Base-by-base conservation (phyloP, 2,329 filamentous ascomycete species). In the Colletotrichum paranaense region DNA sequence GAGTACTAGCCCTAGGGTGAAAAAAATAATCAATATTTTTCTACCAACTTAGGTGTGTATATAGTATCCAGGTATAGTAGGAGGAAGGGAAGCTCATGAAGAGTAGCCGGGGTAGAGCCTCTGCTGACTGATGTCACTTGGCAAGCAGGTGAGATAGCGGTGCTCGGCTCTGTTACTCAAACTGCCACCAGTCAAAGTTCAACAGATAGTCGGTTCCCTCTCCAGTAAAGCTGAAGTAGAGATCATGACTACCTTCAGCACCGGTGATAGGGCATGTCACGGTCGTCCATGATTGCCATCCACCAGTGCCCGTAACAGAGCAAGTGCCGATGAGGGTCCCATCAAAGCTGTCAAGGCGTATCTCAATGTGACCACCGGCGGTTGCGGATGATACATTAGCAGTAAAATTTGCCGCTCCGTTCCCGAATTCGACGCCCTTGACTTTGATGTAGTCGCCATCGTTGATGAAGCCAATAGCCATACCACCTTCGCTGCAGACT, bases 391-490 rank as follows among this genome's bases (percentile, higher is more conserved):
- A 9, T 11, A 81, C 78, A n/a, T 78, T 75, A 22, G 77, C 77
- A 35, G 68, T 72, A 46, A 81, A 76, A 1, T 75, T 75, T 19
- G 60, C 69, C 6, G 79, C 78, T 5, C 79, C 79, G 6, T 35
- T 56, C 55, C 80, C 79, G 55, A 81, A 81, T 5, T 71, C 77
- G 28, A 81, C 80, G 35, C 80, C 80, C 53, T 76, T 76, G 67
- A 81, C 77, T 74, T 81, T 81, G 75, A 81, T 77, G 70, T 81
- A 81, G 73, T 79, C 80, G 22, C 75, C 76, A 75, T 80, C 78
- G 71, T 76, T 76, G 76, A 80, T 78, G 52, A 57, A 74, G 32
- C 62, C 68, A 19, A 81, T 77, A 56, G 78, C 71, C 16, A 79
- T 73, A 9, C 77, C 77, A 26, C 78, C 80, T 59, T 80, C 77